A percentile compares a stretch with the other conserved stretches of the same genome.
phyloP scores from a whole-genome alignment of 495 filamentous ascomycete species.

The Pyrenula massariospora region DNA sequence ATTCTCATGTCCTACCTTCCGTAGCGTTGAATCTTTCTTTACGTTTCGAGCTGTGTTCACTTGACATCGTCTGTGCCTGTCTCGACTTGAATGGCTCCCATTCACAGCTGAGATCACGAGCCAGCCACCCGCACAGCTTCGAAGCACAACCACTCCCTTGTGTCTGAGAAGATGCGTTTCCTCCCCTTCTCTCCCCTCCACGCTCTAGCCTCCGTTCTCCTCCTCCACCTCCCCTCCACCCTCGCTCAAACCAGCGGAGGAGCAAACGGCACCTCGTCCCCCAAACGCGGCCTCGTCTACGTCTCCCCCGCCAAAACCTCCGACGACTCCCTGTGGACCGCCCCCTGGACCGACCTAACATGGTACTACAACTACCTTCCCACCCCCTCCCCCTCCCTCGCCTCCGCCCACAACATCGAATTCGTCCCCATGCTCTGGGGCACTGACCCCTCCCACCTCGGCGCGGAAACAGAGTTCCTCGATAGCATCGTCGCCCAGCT shows the following conservation, averaged over 20 bases:
- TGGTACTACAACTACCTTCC: constrained; percentile 75
- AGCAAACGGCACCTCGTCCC: constrained; percentile 18
- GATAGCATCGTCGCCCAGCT: constrained; percentile 38
- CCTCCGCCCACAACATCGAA: constrained; percentile 33
- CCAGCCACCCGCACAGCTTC: not conserved
- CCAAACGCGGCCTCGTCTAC: constrained; percentile 63
- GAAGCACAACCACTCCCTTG: not conserved
- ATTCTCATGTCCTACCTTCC: too few species aligned
- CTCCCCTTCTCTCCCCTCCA: not conserved
- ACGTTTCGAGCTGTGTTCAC: too few species aligned
- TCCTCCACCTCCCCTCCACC: not conserved
- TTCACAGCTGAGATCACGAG: too few species aligned
- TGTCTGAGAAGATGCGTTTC: not conserved
- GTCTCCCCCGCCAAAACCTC: constrained; percentile 33
- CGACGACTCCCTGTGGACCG: constrained; percentile 51
- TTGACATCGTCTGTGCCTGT: too few species aligned
- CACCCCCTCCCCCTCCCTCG: constrained; percentile 36
- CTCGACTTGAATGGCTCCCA: too few species aligned
- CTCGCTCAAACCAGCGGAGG: constrained; percentile 1
- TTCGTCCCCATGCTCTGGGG: constrained; percentile 83
- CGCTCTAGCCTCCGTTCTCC: not conserved
- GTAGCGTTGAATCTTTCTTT: too few species aligned
- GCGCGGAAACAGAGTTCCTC: constrained; percentile 41
- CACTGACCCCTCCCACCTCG: constrained; percentile 14
- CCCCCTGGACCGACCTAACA: constrained; percentile 41